Percentiles rank a stretch among this genome's conserved stretches.
Conservation (phyloP, 768 basidiomycete genomes). For the Arthromyces matolae region DNA sequence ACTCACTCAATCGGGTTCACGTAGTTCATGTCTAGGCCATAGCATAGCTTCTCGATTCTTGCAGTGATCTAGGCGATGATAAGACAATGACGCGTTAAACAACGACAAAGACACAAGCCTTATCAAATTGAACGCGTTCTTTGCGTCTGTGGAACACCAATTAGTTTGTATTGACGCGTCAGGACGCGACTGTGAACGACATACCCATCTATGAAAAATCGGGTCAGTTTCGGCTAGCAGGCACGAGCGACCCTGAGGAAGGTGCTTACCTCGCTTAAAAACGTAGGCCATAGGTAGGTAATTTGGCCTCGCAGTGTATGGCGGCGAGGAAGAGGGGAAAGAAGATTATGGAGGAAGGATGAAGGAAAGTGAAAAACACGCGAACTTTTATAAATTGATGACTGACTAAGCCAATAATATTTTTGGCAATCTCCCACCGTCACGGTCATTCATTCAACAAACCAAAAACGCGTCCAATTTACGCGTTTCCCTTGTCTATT, state of each 20-base stretch:
- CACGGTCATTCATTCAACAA: conserved; percentile 11
- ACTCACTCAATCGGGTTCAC: conserved; percentile 90
- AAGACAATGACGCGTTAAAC: conserved; percentile 12
- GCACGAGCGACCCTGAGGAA: not conserved
- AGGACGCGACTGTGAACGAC: conserved; percentile 31
- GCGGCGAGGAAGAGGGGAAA: conserved; percentile 13
- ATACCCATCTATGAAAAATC: conserved; percentile 40
- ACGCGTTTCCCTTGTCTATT: not conserved
- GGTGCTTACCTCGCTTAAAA: conserved; percentile 39
- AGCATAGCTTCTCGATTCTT: conserved; percentile 86
- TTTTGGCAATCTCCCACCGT: conserved; percentile 9
- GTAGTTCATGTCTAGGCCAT: conserved; percentile 89
- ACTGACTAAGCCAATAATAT: conserved; percentile 32
- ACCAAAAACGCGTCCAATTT: not conserved
- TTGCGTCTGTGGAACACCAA: conserved; percentile 55
- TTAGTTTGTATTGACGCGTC: conserved; percentile 30
- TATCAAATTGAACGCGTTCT: conserved; percentile 91
- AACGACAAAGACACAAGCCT: conserved; percentile 44
- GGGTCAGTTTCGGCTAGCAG: conserved; percentile 6
- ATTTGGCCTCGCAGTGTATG: conserved; percentile 4
- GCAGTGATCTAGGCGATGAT: conserved; percentile 66
- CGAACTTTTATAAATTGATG: conserved; percentile 26
- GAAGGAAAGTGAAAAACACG: conserved; percentile 21
- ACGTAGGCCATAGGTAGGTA: conserved; percentile 30
- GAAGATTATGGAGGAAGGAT: conserved; percentile 20